A percentile compares a stretch with the other conserved stretches of the same genome.
Evolutionary conservation across 345 rosid species (phyloP).

Genomic region (Luvunga scandens): DNA sequence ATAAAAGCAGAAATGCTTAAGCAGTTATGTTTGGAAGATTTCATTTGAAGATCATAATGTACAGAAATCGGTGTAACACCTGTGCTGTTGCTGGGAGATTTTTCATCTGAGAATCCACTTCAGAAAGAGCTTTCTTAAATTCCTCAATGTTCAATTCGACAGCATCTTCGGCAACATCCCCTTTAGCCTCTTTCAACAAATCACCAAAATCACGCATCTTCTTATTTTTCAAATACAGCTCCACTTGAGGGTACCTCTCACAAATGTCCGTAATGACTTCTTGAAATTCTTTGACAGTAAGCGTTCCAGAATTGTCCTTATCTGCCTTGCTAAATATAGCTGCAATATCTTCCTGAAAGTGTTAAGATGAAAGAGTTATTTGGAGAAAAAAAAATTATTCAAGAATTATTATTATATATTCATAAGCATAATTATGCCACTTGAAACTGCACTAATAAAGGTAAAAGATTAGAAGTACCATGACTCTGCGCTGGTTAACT

Average conservation of each 20-base stretch:
- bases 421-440: background rate
- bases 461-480: conserved; percentile 45
- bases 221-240: conserved; percentile 76
- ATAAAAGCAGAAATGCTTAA: background rate
- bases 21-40: background rate
- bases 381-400: too few species aligned
- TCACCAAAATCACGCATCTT: conserved; percentile 58
- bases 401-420: too few species aligned
- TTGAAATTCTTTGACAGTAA: conserved; percentile 72
- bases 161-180: conserved; percentile 55
- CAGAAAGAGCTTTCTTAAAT: conserved; percentile 72
- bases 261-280: conserved; percentile 75
- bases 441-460: background rate
- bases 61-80: conserved; percentile 30
- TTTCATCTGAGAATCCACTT: conserved; percentile 89
- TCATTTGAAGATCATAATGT: background rate
- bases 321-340: conserved; percentile 89
- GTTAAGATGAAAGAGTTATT: too few species aligned
- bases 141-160: conserved; percentile 78
- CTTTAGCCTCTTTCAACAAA: conserved; percentile 61
- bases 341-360: conserved; percentile 68
- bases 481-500: conserved; percentile 92
- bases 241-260: conserved; percentile 91
- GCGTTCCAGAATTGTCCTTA: conserved; percentile 86
- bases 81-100: conserved; percentile 97